Evolutionary conservation across 352 stramenopile species (phyloP), one percentile per base, ranked within the genome.

Genomic region (Pythium periplocum): DNA sequence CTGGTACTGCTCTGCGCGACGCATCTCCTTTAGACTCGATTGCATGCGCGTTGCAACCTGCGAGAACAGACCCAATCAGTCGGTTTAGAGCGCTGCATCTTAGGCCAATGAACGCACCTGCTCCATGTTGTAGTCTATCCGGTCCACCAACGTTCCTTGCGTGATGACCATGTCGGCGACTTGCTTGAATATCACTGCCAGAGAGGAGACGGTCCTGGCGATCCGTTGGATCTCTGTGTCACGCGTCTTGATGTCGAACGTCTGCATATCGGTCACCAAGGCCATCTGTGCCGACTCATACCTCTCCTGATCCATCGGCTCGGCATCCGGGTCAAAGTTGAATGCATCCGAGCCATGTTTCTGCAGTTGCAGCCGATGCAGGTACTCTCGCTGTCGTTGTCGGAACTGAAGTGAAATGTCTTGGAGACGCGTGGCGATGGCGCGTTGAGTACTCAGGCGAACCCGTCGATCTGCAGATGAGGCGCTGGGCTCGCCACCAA

Each of bases 81-180:
- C 17, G 17, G 17, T 26, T 26, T 26, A 26, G 17, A 26, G 17
- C 17, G 17, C 17, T 26, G 17, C 17, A 26, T 26, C 17, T 26
- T 26, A 26, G 17, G 17, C 17, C 17, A 36, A 36, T 37, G 36
- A 2, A 10, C 45, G 5, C 61, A 90, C 81, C 74, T 90, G 76
- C 35, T 89, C 77, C 78, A 93, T 91, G 68, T 93, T 93, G 71
- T 89, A 93, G 65, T 93, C 83, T 53, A 93, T 93, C 4, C 83
- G 73, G 54, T 93, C 83, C n/a, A 93, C 65, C 32, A 93, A 63
- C 26, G 80, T 88, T 31, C 83, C 83, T 55, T 93, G 83, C 45
- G 90, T 78, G 42, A 93, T 91, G 34, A 91, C 83, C 73, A 93
- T 87, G 41, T 83, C 77, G 0, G 83, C 77, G 10, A 93, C 73